phyloP scores from a whole-genome alignment of 371 early-diverging fungal species.

The Mucor circinelloides region DNA sequence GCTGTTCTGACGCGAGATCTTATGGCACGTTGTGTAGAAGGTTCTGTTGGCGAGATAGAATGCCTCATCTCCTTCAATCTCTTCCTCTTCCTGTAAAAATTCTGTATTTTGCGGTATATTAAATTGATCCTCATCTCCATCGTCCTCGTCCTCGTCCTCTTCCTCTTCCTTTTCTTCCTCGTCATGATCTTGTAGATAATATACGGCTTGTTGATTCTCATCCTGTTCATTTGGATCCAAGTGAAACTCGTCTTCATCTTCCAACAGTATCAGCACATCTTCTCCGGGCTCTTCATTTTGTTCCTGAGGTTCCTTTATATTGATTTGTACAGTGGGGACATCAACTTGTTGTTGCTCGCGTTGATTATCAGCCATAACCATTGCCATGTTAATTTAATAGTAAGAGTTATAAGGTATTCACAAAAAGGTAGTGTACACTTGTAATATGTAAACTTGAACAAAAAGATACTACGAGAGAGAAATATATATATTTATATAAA shows the following conservation, averaged over 20 bases:
- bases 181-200: neutral
- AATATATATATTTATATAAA: too few species aligned
- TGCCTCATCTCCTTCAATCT: slow-evolving; percentile 19
- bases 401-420: neutral
- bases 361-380: slow-evolving; percentile 2
- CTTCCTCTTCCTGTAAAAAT: neutral
- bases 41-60: slow-evolving; percentile 45
- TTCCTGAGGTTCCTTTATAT: neutral
- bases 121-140: neutral
- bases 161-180: slow-evolving; percentile 5
- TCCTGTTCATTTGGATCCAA: neutral
- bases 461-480: neutral
- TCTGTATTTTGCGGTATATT: neutral
- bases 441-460: neutral
- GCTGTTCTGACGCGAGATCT: slow-evolving; percentile 48
- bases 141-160: neutral
- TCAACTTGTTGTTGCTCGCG: slow-evolving; percentile 4
- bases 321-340: neutral
- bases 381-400: neutral
- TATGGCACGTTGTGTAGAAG: slow-evolving; percentile 52
- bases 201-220: neutral
- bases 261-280: neutral
- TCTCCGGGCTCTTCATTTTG: neutral
- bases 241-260: slow-evolving; percentile 6
- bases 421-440: neutral